Percentiles rank a stretch among this genome's conserved stretches.
phyloP scores from a whole-genome alignment of 1,284 basidiomycete genomes.

The Trametes polyzona region DNA sequence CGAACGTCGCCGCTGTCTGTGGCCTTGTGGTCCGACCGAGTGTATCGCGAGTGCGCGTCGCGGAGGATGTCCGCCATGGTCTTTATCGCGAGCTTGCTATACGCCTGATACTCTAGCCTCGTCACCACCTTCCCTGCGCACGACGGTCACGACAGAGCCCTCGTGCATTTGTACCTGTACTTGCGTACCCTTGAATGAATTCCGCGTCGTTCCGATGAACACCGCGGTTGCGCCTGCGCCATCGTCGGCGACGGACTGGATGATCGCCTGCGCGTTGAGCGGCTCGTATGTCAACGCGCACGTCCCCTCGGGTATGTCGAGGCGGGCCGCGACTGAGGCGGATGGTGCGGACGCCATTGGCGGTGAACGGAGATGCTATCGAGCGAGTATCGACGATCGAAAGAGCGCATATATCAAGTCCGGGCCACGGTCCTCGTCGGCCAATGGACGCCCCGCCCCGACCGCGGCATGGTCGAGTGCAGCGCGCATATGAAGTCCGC shows the following conservation, averaged over 20 bases:
- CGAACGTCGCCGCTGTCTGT: constrained; percentile 24
- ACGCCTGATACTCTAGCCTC: constrained; percentile 82
- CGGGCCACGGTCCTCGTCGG: constrained; percentile 4
- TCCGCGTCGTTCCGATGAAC: constrained; percentile 76
- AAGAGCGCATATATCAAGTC: constrained; percentile 2
- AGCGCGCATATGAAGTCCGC: not conserved
- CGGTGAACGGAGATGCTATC: not conserved
- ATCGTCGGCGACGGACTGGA: constrained; percentile 62
- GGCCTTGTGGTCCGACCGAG: constrained; percentile 49
- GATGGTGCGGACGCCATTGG: constrained; percentile 7
- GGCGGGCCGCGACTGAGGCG: constrained; percentile 51
- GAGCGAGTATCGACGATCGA: not conserved
- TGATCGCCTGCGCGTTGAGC: constrained; percentile 61
- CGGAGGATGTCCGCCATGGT: constrained; percentile 69
- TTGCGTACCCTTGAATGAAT: constrained; percentile 57
- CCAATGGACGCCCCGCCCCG: not conserved
- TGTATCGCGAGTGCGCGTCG: constrained; percentile 46
- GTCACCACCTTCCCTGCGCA: constrained; percentile 69
- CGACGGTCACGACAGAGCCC: not conserved
- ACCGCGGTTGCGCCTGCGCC: constrained; percentile 72
- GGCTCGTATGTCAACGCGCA: constrained; percentile 62
- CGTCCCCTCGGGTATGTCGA: constrained; percentile 51
- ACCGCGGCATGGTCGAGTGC: not conserved
- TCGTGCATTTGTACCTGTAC: not conserved
- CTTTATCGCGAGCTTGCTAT: constrained; percentile 81